Evolutionary conservation across 148 eudicot genomes (phyloP).

Genomic region (Oxyria digyna): DNA sequence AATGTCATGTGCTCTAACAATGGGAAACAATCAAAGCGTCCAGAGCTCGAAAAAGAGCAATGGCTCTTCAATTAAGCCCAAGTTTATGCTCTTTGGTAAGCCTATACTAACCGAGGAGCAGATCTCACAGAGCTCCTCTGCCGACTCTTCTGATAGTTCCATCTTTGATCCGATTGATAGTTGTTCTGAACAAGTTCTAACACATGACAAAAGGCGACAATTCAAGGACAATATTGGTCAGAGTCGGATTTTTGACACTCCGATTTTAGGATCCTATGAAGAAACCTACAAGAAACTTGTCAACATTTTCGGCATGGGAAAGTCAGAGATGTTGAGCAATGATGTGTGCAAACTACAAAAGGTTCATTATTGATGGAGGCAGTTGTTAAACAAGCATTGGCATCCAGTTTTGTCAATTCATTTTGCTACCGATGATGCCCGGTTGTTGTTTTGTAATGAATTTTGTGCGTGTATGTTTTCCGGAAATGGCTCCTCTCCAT

Average conservation of each 20-base stretch:
- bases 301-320: slow-evolving; percentile 34
- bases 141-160: slow-evolving; percentile 41
- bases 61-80: slow-evolving; percentile 19
- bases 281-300: slow-evolving; percentile 43
- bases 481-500: slow-evolving; percentile 36
- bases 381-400: neutral
- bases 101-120: slow-evolving; percentile 80
- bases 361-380: slow-evolving; percentile 9
- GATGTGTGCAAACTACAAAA: slow-evolving; percentile 35
- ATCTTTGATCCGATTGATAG: slow-evolving; percentile 24
- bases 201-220: slow-evolving; percentile 18
- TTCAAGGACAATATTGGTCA: slow-evolving; percentile 24
- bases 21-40: slow-evolving; percentile 32
- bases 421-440: too few species aligned
- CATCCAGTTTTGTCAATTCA: too few species aligned
- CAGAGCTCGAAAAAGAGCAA: slow-evolving; percentile 16
- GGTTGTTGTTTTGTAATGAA: neutral
- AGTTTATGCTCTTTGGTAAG: slow-evolving; percentile 62
- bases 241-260: slow-evolving; percentile 36
- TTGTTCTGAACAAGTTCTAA: slow-evolving; percentile 39
- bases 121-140: slow-evolving; percentile 40
- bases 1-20: slow-evolving; percentile 39
- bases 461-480: neutral
- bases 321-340: slow-evolving; percentile 38
- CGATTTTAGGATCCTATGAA: slow-evolving; percentile 42